Evolutionary conservation across 768 basidiomycete species (phyloP).

Genomic region (Rhodotorula diobovata): DNA sequence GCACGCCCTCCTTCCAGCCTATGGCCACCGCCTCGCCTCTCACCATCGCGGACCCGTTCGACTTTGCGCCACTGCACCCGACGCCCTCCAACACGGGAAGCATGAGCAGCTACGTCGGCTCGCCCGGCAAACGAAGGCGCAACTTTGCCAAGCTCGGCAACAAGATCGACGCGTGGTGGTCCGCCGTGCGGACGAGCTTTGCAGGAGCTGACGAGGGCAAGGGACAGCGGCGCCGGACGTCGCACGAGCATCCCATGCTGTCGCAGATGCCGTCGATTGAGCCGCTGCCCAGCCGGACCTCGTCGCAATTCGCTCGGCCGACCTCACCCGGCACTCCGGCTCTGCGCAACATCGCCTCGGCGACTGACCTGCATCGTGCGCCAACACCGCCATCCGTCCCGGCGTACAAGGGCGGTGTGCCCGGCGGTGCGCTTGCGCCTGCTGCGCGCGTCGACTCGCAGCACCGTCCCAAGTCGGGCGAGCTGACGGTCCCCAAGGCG

Average conservation of each 20-base stretch:
- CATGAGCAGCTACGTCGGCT: conserved; percentile 4
- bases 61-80: conserved; percentile 3
- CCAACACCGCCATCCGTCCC: background rate
- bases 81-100: conserved; percentile 13
- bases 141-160: conserved; percentile 39
- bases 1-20: conserved; percentile 16
- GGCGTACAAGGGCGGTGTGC: conserved; percentile 2
- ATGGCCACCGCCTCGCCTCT: conserved; percentile 28
- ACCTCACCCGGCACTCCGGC: conserved; percentile 11
- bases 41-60: conserved; percentile 16
- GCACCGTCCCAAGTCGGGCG: conserved; percentile 4
- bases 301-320: conserved; percentile 29
- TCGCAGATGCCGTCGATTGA: conserved; percentile 9
- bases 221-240: conserved; percentile 25
- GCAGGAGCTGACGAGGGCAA: conserved; percentile 12
- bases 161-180: conserved; percentile 45
- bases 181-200: conserved; percentile 42
- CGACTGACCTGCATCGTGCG: conserved; percentile 22
- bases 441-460: conserved; percentile 28
- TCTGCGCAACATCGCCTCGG: conserved; percentile 35
- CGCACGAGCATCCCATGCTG: conserved; percentile 13
- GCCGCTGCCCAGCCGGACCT: conserved; percentile 27
- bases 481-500: background rate
- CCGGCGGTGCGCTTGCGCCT: conserved; percentile 39
- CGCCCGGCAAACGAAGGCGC: conserved; percentile 32